Percentiles rank a stretch among this genome's conserved stretches.
These are phyloP conservation scores for Cardamine resedifolia DNA, from an alignment of 345 rosid species.

Conservation along the genomic window DNA sequence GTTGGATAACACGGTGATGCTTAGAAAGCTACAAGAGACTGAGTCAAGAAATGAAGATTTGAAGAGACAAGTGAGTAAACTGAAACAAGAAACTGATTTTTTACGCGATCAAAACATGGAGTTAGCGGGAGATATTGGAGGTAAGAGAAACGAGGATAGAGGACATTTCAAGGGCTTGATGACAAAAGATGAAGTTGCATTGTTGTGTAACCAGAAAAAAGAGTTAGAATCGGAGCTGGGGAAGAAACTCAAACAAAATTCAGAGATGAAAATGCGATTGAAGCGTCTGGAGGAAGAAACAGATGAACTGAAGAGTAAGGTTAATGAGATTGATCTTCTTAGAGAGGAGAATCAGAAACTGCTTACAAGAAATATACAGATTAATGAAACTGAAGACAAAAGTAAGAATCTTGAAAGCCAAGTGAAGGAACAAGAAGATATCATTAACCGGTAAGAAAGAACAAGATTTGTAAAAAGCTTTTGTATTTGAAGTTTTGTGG, in stretches of 20 bases:
- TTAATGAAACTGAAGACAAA: background rate
- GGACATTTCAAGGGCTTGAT: constrained; percentile 29
- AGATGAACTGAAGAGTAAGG: constrained; percentile 32
- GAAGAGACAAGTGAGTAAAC: constrained; percentile 36
- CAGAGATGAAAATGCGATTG: constrained; percentile 34
- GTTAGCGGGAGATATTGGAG: constrained; percentile 29
- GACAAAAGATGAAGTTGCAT: constrained; percentile 43
- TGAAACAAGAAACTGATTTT: constrained; percentile 43
- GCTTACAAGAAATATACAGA: constrained; percentile 34
- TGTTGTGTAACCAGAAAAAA: constrained; percentile 33
- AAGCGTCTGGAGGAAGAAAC: constrained; percentile 46
- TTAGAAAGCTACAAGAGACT: constrained; percentile 40
- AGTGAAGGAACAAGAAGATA: constrained; percentile 33
- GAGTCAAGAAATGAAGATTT: constrained; percentile 36
- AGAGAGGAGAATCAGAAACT: constrained; percentile 50
- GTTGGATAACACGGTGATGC: constrained; percentile 30
- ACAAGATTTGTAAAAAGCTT: background rate
- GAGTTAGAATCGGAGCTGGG: constrained; percentile 38
- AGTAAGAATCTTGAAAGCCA: constrained; percentile 20
- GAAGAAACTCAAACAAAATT: constrained; percentile 38
- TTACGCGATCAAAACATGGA: constrained; percentile 40
- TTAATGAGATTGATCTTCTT: constrained; percentile 35
- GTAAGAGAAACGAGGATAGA: constrained; percentile 34
- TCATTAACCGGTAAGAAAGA: constrained; percentile 19
- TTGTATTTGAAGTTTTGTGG: background rate